Conservation (phyloP, 768 basidiomycete genomes). For the Boletus bicolor region DNA sequence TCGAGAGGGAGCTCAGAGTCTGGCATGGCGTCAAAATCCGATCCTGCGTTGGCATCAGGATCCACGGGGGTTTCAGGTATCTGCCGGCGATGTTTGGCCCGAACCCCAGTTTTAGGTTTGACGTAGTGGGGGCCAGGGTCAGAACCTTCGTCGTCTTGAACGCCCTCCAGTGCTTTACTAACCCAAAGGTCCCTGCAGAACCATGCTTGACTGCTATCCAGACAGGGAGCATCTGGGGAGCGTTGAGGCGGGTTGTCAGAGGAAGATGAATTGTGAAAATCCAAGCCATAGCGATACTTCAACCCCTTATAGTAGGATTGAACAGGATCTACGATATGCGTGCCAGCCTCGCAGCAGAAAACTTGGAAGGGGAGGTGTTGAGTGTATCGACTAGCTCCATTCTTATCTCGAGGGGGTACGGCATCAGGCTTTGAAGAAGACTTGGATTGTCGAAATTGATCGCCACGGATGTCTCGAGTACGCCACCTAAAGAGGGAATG, state of each 20-base stretch:
- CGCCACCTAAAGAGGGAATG: constrained; percentile 65
- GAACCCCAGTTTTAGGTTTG: constrained; percentile 20
- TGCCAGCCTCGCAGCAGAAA: constrained; percentile 98
- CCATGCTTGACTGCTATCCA: constrained; percentile 97
- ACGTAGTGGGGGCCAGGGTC: constrained; percentile 13
- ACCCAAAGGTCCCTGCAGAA: constrained; percentile 98
- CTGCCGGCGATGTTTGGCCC: constrained; percentile 32
- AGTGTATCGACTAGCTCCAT: constrained; percentile 78
- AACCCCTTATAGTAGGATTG: constrained; percentile 96
- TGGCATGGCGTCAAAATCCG: constrained; percentile 86
- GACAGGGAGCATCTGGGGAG: constrained; percentile 78
- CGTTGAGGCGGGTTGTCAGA: constrained; percentile 54
- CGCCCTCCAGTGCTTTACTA: constrained; percentile 75
- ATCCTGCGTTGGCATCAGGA: constrained; percentile 78
- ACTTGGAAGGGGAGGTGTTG: constrained; percentile 97
- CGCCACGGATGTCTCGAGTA: constrained; percentile 95
- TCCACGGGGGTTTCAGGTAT: constrained; percentile 41
- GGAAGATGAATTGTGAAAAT: constrained; percentile 77
- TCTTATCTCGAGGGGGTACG: constrained; percentile 86
- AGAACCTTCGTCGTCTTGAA: constrained; percentile 47
- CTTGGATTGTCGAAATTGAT: constrained; percentile 96
- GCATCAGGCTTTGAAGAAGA: constrained; percentile 88
- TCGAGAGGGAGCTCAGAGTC: constrained; percentile 46
- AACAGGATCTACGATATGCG: constrained; percentile 92
- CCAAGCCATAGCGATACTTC: constrained; percentile 74